Percentiles rank a stretch among this genome's conserved stretches.
phyloP scores from a whole-genome alignment of 306 rosid genomes.

The peach (Prunus persica) region DNA sequence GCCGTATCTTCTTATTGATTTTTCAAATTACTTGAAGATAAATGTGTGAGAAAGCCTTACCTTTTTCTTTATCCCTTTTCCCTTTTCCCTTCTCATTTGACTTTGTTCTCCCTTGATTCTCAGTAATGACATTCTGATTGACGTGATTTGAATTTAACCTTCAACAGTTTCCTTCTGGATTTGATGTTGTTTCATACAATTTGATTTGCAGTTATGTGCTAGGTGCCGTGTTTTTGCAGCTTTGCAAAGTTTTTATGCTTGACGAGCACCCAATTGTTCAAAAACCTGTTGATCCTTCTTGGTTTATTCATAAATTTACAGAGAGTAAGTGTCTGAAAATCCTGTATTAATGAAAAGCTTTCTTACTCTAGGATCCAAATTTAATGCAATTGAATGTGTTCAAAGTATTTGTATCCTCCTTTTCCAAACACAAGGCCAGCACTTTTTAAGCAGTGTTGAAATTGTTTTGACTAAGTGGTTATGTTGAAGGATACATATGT shows the following conservation, averaged over 20 bases:
- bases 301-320: conserved; percentile 60
- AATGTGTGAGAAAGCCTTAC: conserved; percentile 58
- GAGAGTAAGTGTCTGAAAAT: conserved; percentile 44
- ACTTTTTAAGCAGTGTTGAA: background rate
- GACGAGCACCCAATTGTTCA: conserved; percentile 63
- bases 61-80: conserved; percentile 4
- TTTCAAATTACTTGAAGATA: conserved; percentile 55
- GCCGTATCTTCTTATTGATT: conserved; percentile 90
- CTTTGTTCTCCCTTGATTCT: background rate
- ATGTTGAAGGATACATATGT: background rate
- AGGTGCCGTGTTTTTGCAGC: conserved; percentile 82
- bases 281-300: conserved; percentile 81
- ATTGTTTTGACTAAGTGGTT: background rate
- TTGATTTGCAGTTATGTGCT: conserved; percentile 58
- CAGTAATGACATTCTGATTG: background rate
- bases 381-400: background rate
- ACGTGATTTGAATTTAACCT: conserved; percentile 5
- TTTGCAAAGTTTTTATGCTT: conserved; percentile 64
- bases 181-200: background rate
- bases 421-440: background rate
- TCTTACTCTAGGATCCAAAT: background rate
- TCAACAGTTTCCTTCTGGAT: conserved; percentile 16
- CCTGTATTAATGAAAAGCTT: background rate
- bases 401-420: background rate
- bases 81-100: background rate